Evolutionary conservation across 371 early-diverging fungal species (phyloP).

Genomic region (Sporodiniella umbellata): DNA sequence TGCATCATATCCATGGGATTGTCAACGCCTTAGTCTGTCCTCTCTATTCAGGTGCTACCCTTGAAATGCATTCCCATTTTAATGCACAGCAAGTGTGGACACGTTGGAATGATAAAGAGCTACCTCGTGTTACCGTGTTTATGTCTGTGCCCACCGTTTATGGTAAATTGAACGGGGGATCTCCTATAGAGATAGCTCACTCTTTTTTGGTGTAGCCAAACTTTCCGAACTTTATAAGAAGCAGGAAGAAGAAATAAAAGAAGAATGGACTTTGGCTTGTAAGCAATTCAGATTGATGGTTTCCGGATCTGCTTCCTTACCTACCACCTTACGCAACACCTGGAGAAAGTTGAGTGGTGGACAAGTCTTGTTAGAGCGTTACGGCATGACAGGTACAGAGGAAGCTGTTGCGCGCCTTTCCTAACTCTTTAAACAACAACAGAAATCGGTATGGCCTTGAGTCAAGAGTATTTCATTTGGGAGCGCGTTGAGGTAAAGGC

Average conservation of each 20-base stretch:
- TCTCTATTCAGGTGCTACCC: conserved; percentile 68
- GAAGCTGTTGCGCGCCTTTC: too few relatives aligned
- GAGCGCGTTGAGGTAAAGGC: conserved; percentile 54
- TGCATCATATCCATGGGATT: conserved; percentile 83
- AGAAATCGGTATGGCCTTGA: conserved; percentile 88
- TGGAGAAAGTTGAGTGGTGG: conserved; percentile 71
- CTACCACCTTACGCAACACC: conserved; percentile 53
- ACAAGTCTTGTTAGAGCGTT: conserved; percentile 77
- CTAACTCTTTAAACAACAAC: neutral
- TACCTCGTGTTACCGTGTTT: conserved; percentile 54
- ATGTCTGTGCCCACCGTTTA: conserved; percentile 93
- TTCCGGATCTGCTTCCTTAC: conserved; percentile 78
- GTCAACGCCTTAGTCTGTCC: conserved; percentile 64
- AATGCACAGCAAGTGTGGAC: conserved; percentile 62
- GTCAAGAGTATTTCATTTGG: conserved; percentile 55
- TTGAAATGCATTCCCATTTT: conserved; percentile 74
- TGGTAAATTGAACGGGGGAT: conserved; percentile 23
- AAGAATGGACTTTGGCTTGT: conserved; percentile 44
- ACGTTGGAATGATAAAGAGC: conserved; percentile 41
- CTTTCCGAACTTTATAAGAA: conserved; percentile 47
- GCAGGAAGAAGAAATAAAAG: conserved; percentile 20
- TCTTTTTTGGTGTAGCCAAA: conserved; percentile 39
- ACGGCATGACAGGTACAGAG: conserved; percentile 74
- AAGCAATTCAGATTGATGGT: conserved; percentile 74
- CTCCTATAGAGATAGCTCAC: neutral